Evolutionary conservation across 1,284 basidiomycete genomes (phyloP), one percentile per base, ranked within the genome.

Genomic region (Fomes fomentarius): DNA sequence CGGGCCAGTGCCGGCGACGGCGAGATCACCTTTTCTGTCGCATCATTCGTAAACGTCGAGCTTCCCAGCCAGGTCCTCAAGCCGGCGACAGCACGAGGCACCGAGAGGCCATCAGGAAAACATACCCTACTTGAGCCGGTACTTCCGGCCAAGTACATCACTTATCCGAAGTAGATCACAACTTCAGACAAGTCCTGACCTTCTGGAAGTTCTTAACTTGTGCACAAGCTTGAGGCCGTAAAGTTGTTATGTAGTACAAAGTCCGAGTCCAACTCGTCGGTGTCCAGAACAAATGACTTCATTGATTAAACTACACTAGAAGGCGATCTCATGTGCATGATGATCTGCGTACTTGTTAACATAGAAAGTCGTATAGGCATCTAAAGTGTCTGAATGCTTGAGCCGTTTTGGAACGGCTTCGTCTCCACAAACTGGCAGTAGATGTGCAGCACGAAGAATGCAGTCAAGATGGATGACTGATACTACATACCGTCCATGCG

Each of bases 301-400:
- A n/a, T n/a, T n/a, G n/a, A n/a, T n/a, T n/a, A n/a, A n/a, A n/a
- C n/a, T n/a, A n/a, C n/a, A 56, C 57, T 34, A 54, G 53, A 15
- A 59, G 52, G 19, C 52, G 19, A 40, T 22, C 24, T 40, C 39
- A 22, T 40, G 39, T 12, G 24, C 24, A 11, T 40, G 39, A 24
- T 48, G 24, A 56, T 34, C 22, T 51, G 51, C 15, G 42, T 22
- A 37, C 30, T 38, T 12, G 17, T n/a, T 10, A 37, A 31, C 12
- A 12, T 40, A 40, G 12, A 40, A 40, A 3, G 39, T 11, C 12
- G 11, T 4, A 17, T 24, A 40, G 1, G 50, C 33, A 10, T 40
- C 39, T 9, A 40, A n/a, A 22, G 12, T 24, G 25, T 40, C 39
- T 3, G 39, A 24, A 24, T 40, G 39, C 39, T 40, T 24, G 1